Evolutionary conservation across 1,284 basidiomycete genomes (phyloP).

Genomic region (Hymenochaete sp.): DNA sequence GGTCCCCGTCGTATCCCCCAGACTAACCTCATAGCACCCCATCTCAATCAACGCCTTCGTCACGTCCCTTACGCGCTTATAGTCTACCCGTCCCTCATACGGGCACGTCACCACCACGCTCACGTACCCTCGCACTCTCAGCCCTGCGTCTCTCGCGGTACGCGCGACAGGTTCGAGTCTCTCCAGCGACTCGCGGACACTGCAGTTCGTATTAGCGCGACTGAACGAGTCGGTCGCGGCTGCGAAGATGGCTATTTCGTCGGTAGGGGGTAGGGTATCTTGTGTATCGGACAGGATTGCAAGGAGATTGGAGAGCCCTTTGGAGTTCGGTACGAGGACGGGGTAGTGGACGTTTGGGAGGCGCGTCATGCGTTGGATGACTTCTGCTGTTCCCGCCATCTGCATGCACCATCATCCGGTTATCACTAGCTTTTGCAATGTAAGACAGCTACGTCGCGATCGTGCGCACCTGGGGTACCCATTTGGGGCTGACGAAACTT

Average conservation of each 20-base stretch:
- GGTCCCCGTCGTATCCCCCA: conserved; percentile 89
- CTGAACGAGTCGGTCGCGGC: conserved; percentile 85
- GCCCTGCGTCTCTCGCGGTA: conserved; percentile 49
- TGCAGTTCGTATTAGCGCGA: conserved; percentile 79
- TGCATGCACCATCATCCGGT: too few relatives aligned
- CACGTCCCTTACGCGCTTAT: conserved; percentile 59
- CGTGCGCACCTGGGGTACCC: conserved; percentile 78
- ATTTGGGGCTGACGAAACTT: conserved; percentile 88
- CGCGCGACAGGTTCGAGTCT: conserved; percentile 57
- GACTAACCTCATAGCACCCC: conserved; percentile 90
- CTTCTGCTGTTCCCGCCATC: conserved; percentile 82
- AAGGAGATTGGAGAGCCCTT: conserved; percentile 65
- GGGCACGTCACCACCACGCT: conserved; percentile 83
- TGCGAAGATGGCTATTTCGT: conserved; percentile 88
- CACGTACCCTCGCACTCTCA: conserved; percentile 83
- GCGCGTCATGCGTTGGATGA: conserved; percentile 51
- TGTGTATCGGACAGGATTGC: conserved; percentile 36
- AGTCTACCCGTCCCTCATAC: conserved; percentile 73
- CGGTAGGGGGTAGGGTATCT: conserved; percentile 37
- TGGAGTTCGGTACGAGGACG: conserved; percentile 81
- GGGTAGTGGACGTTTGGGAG: conserved; percentile 59
- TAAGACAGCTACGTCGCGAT: neutral
- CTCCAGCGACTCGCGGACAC: conserved; percentile 64
- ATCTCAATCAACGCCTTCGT: conserved; percentile 70
- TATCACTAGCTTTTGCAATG: neutral